phyloP scores from a whole-genome alignment of 2,329 filamentous ascomycete genomes.

The Emmonsiellopsis sp. region DNA sequence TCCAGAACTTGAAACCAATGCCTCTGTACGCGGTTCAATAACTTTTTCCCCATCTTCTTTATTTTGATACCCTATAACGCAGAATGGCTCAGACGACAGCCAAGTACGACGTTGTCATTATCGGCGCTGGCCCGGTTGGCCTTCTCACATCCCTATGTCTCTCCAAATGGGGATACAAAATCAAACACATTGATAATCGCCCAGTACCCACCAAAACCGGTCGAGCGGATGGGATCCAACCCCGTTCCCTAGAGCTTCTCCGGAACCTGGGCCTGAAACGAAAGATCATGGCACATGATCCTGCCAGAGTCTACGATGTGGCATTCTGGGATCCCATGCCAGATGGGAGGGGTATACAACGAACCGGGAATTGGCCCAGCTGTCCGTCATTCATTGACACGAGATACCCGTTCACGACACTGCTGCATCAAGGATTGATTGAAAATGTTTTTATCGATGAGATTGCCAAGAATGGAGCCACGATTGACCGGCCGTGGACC shows the following conservation, averaged over 20 bases:
- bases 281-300: slow-evolving; percentile 41
- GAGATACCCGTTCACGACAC: slow-evolving; percentile 57
- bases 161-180: slow-evolving; percentile 85
- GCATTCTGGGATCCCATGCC: slow-evolving; percentile 54
- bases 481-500: slow-evolving; percentile 51
- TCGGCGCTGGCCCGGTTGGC: slow-evolving; percentile 82
- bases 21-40: no score
- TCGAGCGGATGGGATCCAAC: slow-evolving; percentile 36
- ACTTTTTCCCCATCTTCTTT: no score
- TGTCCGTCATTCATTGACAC: slow-evolving; percentile 73
- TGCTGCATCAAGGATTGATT: slow-evolving; percentile 62
- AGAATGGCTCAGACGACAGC: slow-evolving; percentile 20
- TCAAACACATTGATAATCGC: slow-evolving; percentile 62
- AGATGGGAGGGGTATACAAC: slow-evolving; percentile 44
- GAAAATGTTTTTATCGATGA: slow-evolving; percentile 62
- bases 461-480: slow-evolving; percentile 48
- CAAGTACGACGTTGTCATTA: slow-evolving; percentile 63
- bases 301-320: slow-evolving; percentile 71
- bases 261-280: slow-evolving; percentile 33
- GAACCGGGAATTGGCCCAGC: slow-evolving; percentile 67
- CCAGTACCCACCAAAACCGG: slow-evolving; percentile 30
- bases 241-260: slow-evolving; percentile 34
- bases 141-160: slow-evolving; percentile 81
- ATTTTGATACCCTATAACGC: no score
- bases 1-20: no score